phyloP scores from a whole-genome alignment of 441 rosid species.

The Dalechampia spathulata region DNA sequence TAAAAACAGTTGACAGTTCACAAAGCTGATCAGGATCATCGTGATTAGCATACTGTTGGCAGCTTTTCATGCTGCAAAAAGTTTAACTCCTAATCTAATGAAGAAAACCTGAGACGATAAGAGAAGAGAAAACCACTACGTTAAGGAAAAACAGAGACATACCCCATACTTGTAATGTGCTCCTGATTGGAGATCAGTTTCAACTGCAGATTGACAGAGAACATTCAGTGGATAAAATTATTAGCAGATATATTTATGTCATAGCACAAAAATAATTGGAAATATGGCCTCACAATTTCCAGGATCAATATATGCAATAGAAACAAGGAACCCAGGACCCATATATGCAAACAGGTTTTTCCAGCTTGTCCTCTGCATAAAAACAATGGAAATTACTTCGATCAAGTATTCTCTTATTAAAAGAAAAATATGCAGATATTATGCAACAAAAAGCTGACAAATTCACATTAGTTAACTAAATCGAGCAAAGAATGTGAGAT shows the following conservation, averaged over 20 bases:
- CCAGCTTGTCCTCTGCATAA: conserved; percentile 76
- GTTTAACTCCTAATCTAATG: neutral
- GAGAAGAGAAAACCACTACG: neutral
- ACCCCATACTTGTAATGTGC: conserved; percentile 87
- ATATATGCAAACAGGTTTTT: conserved; percentile 82
- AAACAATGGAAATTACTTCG: conserved; percentile 9
- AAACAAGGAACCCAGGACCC: conserved; percentile 96
- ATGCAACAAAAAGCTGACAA: neutral
- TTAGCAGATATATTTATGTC: neutral
- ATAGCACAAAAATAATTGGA: neutral
- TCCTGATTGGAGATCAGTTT: conserved; percentile 93
- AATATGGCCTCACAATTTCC: conserved; percentile 69
- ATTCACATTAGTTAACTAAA: neutral
- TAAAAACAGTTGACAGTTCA: neutral
- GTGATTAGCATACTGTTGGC: neutral
- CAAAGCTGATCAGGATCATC: neutral
- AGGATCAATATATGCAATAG: conserved; percentile 96
- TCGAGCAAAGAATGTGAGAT: neutral
- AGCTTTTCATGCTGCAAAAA: neutral
- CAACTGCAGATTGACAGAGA: conserved; percentile 46
- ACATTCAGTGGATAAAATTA: conserved; percentile 3
- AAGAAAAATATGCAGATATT: neutral
- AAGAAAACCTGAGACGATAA: neutral
- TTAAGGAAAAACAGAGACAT: conserved; percentile 1
- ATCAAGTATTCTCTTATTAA: neutral